These are phyloP conservation scores for Saccharum spontaneum DNA, from an alignment of 176 grass and related monocot species.

Conservation along the genomic window DNA sequence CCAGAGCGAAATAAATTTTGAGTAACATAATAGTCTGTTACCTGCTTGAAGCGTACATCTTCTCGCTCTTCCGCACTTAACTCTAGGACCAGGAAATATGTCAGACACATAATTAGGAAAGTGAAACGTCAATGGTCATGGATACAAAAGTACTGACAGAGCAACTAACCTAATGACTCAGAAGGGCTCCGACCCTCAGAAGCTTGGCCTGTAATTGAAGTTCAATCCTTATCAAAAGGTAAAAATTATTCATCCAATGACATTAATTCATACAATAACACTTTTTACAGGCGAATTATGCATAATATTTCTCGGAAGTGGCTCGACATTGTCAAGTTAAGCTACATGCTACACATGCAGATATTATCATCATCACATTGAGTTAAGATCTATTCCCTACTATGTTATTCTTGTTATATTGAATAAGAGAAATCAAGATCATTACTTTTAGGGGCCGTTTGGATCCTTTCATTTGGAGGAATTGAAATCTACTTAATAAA, in stretches of 20 bases:
- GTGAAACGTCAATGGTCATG: background rate
- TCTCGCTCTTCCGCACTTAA: slow-evolving; percentile 80
- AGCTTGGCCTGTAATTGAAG: slow-evolving; percentile 37
- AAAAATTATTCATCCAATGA: background rate
- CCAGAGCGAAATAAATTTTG: background rate
- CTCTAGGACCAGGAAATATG: slow-evolving; percentile 55
- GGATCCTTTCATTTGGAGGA: no score
- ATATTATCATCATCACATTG: background rate
- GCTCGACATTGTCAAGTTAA: slow-evolving; percentile 15
- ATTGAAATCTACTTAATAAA: no score
- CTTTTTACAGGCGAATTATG: slow-evolving; percentile 9
- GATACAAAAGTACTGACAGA: slow-evolving; percentile 13
- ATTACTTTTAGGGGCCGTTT: background rate
- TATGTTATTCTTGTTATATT: background rate
- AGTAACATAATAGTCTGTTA: slow-evolving; percentile 28
- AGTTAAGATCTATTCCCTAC: background rate
- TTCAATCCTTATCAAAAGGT: slow-evolving; percentile 24
- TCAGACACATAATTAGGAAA: slow-evolving; percentile 12
- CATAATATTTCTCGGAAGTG: slow-evolving; percentile 17
- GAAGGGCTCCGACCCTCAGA: slow-evolving; percentile 65
- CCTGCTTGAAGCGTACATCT: slow-evolving; percentile 94
- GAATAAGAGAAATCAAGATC: background rate
- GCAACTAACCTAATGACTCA: slow-evolving; percentile 65
- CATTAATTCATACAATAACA: slow-evolving; percentile 14
- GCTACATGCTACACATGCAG: background rate